Evolutionary conservation across 1,284 basidiomycete species (phyloP).

Genomic region (Filobasidium uniguttulatum): DNA sequence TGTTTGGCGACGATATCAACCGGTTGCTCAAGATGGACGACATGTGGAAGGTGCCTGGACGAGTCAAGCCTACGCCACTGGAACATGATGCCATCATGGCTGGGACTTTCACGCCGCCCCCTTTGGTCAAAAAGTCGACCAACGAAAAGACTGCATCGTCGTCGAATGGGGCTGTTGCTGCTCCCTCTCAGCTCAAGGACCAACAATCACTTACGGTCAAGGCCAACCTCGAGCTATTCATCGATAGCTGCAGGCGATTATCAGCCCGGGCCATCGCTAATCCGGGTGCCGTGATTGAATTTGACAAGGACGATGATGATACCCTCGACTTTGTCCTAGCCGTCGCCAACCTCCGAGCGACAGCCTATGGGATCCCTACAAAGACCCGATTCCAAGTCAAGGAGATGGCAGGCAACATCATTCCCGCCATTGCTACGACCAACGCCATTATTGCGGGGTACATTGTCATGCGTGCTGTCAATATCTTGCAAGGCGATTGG

Average conservation of each 20-base stretch:
- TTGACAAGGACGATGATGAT: conserved; percentile 98
- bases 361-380: conserved; percentile 71
- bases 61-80: conserved; percentile 70
- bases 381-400: conserved; percentile 96
- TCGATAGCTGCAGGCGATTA: conserved; percentile 60
- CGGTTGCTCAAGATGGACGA: conserved; percentile 89
- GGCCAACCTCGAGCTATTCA: conserved; percentile 69
- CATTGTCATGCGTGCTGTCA: conserved; percentile 81
- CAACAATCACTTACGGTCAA: conserved; percentile 58
- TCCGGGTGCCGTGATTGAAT: conserved; percentile 60
- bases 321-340: conserved; percentile 93
- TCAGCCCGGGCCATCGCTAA: conserved; percentile 57
- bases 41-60: conserved; percentile 71
- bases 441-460: conserved; percentile 94
- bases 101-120: conserved; percentile 45
- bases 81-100: conserved; percentile 59
- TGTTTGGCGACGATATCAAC: conserved; percentile 76
- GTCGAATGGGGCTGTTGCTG: conserved; percentile 12
- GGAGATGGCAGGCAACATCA: conserved; percentile 99
- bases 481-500: conserved; percentile 48
- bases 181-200: conserved; percentile 49
- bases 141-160: conserved; percentile 20
- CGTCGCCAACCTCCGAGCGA: conserved; percentile 78
- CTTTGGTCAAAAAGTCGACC: conserved; percentile 20
- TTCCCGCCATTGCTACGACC: conserved; percentile 96